Conservation (phyloP, 352 stramenopile genomes). For the Phytophthora brassicae region DNA sequence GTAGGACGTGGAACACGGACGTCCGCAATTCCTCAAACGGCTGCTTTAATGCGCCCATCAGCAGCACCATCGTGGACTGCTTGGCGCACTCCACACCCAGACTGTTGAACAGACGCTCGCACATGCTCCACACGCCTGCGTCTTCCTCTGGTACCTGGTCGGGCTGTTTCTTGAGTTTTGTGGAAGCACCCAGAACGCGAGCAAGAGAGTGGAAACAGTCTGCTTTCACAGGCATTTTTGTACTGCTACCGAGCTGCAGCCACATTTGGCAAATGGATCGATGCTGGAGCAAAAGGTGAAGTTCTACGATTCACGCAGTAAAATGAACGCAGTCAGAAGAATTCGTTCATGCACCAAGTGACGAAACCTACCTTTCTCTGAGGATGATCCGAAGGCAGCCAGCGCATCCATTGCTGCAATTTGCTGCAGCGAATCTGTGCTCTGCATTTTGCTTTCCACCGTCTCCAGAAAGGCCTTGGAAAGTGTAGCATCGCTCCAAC, state of each 20-base stretch:
- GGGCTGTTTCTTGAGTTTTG: constrained; percentile 37
- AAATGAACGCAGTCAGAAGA: background rate
- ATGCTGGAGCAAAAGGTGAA: constrained; percentile 74
- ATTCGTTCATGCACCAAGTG: background rate
- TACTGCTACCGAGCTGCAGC: constrained; percentile 55
- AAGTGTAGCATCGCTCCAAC: constrained; percentile 70
- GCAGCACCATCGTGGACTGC: constrained; percentile 53
- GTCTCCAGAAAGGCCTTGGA: constrained; percentile 80
- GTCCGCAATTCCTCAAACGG: constrained; percentile 83
- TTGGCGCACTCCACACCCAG: constrained; percentile 57
- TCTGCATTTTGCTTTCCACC: constrained; percentile 71
- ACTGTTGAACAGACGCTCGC: constrained; percentile 65
- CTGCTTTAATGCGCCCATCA: constrained; percentile 83
- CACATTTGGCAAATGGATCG: constrained; percentile 61
- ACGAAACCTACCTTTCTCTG: constrained; percentile 62
- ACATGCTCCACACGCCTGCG: constrained; percentile 63
- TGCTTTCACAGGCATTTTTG: constrained; percentile 73
- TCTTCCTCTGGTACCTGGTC: constrained; percentile 53
- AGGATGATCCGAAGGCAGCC: constrained; percentile 75
- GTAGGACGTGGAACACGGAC: constrained; percentile 73
- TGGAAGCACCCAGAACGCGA: constrained; percentile 54
- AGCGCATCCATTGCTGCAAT: constrained; percentile 86
- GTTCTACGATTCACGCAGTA: constrained; percentile 37
- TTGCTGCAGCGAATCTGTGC: constrained; percentile 59
- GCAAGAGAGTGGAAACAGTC: constrained; percentile 74